A percentile compares a stretch with the other conserved stretches of the same genome.
Evolutionary conservation across 208 protist genomes (phyloP).

Genomic region (Endotrypanum monterogeii): DNA sequence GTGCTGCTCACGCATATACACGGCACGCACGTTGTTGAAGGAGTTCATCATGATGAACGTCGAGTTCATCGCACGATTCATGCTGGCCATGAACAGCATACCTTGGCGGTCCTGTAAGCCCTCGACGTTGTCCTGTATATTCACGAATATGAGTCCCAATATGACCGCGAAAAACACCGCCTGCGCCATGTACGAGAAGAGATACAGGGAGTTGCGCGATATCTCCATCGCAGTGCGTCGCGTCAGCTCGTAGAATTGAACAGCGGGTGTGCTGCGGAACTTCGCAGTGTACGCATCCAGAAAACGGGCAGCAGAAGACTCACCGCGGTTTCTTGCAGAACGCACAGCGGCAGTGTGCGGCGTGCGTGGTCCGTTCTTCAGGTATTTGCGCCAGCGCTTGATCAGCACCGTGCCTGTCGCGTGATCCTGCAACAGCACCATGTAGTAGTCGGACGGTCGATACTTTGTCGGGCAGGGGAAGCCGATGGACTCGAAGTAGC

Average conservation of each 20-base stretch:
- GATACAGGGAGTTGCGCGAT: slow-evolving; percentile 43
- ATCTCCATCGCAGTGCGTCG: slow-evolving; percentile 45
- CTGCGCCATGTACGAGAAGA: slow-evolving; percentile 47
- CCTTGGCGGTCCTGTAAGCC: slow-evolving; percentile 66
- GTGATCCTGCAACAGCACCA: slow-evolving; percentile 79
- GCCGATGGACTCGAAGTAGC: slow-evolving; percentile 85
- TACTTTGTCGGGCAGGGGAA: slow-evolving; percentile 65
- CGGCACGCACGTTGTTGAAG: slow-evolving; percentile 45
- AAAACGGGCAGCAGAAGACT: slow-evolving; percentile 45
- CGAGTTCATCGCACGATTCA: slow-evolving; percentile 64
- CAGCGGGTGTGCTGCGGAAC: slow-evolving; percentile 42
- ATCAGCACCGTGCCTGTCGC: slow-evolving; percentile 51
- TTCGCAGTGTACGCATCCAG: slow-evolving; percentile 52
- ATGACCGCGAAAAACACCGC: slow-evolving; percentile 67
- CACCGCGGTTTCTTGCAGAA: slow-evolving; percentile 32
- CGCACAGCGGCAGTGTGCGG: slow-evolving; percentile 58
- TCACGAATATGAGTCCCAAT: slow-evolving; percentile 76
- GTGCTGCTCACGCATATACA: slow-evolving; percentile 74
- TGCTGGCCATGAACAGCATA: slow-evolving; percentile 65
- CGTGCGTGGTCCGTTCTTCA: slow-evolving; percentile 51
- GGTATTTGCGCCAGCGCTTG: slow-evolving; percentile 66
- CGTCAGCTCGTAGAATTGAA: slow-evolving; percentile 66
- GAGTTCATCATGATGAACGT: slow-evolving; percentile 57
- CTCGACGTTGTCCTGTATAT: slow-evolving; percentile 46
- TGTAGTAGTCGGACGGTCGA: slow-evolving; percentile 91